These are phyloP conservation scores for Podila horticola DNA, from an alignment of 192 early-diverging fungal species.

Conservation along the genomic window DNA sequence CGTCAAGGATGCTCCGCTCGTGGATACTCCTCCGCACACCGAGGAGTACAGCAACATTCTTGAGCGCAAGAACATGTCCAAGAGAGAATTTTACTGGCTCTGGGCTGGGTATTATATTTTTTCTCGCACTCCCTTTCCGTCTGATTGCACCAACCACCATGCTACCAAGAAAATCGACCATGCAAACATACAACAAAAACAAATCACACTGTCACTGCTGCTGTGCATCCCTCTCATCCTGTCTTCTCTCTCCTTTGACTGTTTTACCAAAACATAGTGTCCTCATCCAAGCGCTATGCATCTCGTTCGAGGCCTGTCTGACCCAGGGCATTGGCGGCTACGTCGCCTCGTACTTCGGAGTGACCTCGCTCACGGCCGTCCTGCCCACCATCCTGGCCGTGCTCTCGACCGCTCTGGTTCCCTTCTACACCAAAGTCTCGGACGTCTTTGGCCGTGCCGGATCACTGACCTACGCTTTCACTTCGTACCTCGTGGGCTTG, in stretches of 20 bases:
- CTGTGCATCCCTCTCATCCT: not conserved
- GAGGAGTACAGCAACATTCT: conserved; percentile 20
- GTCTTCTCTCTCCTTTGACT: not conserved
- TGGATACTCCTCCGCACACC: not conserved
- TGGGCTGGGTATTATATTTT: not conserved
- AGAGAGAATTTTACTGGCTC: not conserved
- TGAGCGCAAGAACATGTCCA: conserved; percentile 15
- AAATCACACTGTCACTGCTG: no score
- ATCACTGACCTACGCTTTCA: not conserved
- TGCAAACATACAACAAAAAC: not conserved
- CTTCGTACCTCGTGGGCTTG: not conserved
- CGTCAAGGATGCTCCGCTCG: not conserved
- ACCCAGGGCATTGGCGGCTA: not conserved
- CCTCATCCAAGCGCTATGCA: not conserved
- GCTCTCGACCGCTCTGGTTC: not conserved
- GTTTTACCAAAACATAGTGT: not conserved
- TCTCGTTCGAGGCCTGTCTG: not conserved
- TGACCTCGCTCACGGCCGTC: not conserved
- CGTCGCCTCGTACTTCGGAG: not conserved
- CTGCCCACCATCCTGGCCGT: not conserved
- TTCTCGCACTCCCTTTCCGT: no score
- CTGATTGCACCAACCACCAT: not conserved
- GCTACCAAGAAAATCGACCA: not conserved
- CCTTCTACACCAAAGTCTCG: conserved; percentile 7
- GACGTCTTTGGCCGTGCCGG: conserved; percentile 5